Base-by-base conservation (phyloP, 2,329 filamentous ascomycete species). In the Periconia digitata region DNA sequence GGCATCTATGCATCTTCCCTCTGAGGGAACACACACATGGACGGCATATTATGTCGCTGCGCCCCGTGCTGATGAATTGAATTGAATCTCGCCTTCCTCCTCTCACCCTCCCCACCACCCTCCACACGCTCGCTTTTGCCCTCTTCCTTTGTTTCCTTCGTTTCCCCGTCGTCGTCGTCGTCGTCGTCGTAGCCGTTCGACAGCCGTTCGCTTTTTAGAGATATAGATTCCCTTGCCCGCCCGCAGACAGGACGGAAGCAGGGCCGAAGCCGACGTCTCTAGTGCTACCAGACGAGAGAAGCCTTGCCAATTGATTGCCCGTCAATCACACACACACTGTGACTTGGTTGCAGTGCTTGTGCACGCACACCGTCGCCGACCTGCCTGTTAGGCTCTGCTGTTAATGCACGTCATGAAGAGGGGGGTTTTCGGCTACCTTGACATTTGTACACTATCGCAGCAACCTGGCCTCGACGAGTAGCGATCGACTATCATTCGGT, bases 351-450 rank as follows among this genome's bases (percentile, higher is more conserved):
- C 40, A 44, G 20, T 29, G 37, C 40, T 22, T 40, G 24, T 40
- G 29, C 40, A 35, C 23, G 24, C 43, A 36, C 46, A n/a, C 16
- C 37, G 51, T 37, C 52, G 44, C 45, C 40, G 53, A 50, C 46
- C 43, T 50, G 41, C 41, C 51, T 20, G 23, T 44, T 38, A 43
- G 42, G 44, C 37, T 37, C 34, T 44, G 39, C 43, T 21, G 48
- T 51, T 50, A 53, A 51, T 54, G 50, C 53, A 54, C 49, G 55
- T 55, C 55, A 60, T 58, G 55, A 60, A 50, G 38, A 53, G 46
- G 49, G 50, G 43, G 43, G 47, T 18, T 32, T 32, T 32, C n/a
- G 8, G 10, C n/a, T 10, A 4, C n/a, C n/a, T 32, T 10, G 27
- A 32, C 27, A 10, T 32, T 15, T 32, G n/a, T 15, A 32, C 27